phyloP scores from a whole-genome alignment of 202 grass and related monocot genomes.

The Panicum hallii region DNA sequence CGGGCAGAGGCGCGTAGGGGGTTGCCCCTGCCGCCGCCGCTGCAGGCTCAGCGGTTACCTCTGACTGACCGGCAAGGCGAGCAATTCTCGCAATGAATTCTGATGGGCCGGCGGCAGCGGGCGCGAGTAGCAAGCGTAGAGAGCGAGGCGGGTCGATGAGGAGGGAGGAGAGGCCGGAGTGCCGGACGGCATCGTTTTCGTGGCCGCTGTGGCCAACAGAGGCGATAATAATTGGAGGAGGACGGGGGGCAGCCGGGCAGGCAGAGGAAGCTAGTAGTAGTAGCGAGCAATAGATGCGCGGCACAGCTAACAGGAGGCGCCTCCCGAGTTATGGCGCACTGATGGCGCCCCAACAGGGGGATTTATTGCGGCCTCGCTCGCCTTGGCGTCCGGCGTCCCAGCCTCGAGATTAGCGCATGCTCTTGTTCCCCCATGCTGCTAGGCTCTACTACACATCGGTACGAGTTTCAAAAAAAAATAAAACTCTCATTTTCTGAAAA shows the following conservation, averaged over 20 bases:
- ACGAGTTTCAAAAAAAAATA: no score
- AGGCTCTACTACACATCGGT: neutral
- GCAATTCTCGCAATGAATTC: slow-evolving; percentile 41
- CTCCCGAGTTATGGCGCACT: slow-evolving; percentile 34
- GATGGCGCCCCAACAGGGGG: slow-evolving; percentile 19
- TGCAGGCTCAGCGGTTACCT: neutral
- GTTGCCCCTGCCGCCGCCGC: slow-evolving; percentile 4
- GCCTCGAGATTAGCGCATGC: neutral
- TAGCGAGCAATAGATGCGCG: slow-evolving; percentile 33
- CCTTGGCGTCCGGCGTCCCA: neutral
- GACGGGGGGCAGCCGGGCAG: no score
- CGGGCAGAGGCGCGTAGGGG: neutral
- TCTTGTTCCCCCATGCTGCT: neutral
- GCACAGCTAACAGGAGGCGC: slow-evolving; percentile 40
- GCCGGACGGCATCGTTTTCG: slow-evolving; percentile 27
- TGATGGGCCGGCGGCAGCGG: neutral
- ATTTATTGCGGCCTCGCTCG: slow-evolving; percentile 43
- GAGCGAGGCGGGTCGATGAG: neutral
- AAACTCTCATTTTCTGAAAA: no score
- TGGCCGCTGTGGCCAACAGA: slow-evolving; percentile 24
- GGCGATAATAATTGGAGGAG: slow-evolving; percentile 16
- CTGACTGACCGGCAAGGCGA: slow-evolving; percentile 40
- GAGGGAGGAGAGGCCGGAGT: neutral
- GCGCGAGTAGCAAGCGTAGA: neutral
- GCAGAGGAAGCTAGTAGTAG: neutral